These are phyloP conservation scores for Cladosporium sp. DNA, from an alignment of 2,329 filamentous ascomycete species.

Conservation along the genomic window DNA sequence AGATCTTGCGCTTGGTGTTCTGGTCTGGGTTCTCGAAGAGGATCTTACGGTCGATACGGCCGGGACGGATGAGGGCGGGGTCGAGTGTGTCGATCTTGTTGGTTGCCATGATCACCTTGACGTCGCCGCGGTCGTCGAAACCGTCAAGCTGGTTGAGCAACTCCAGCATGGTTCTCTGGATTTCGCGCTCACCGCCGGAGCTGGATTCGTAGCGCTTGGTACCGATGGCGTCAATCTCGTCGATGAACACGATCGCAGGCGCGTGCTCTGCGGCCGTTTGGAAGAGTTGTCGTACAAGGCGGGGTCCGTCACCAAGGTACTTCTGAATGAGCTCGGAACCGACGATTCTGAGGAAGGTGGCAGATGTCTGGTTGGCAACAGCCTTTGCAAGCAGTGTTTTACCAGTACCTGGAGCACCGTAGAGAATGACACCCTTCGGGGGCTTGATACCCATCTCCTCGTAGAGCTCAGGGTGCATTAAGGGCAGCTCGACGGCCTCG, in stretches of 20 bases:
- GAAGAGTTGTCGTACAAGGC: constrained; percentile 93
- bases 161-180: constrained; percentile 97
- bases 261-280: constrained; percentile 93
- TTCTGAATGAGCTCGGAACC: constrained; percentile 98
- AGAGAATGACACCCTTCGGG: constrained; percentile 97
- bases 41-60: constrained; percentile 98
- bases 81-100: constrained; percentile 99
- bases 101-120: constrained; percentile 99
- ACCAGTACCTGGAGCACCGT: constrained; percentile 93
- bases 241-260: constrained; percentile 96
- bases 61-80: constrained; percentile 90
- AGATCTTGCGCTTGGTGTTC: constrained; percentile 97
- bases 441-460: constrained; percentile 99
- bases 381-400: constrained; percentile 96
- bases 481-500: constrained; percentile 90
- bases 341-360: constrained; percentile 94
- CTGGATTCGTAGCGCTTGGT: constrained; percentile 98
- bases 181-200: constrained; percentile 92
- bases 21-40: constrained; percentile 71
- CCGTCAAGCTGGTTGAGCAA: constrained; percentile 97
- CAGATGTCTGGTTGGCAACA: constrained; percentile 97
- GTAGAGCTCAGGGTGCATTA: constrained; percentile 94
- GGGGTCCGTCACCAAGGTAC: constrained; percentile 92
- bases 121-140: constrained; percentile 96
- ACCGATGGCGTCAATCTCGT: constrained; percentile 97